A percentile compares a stretch with the other conserved stretches of the same genome.
phyloP scores from a whole-genome alignment of 2,329 filamentous ascomycete species.

The Lachnellula arida region DNA sequence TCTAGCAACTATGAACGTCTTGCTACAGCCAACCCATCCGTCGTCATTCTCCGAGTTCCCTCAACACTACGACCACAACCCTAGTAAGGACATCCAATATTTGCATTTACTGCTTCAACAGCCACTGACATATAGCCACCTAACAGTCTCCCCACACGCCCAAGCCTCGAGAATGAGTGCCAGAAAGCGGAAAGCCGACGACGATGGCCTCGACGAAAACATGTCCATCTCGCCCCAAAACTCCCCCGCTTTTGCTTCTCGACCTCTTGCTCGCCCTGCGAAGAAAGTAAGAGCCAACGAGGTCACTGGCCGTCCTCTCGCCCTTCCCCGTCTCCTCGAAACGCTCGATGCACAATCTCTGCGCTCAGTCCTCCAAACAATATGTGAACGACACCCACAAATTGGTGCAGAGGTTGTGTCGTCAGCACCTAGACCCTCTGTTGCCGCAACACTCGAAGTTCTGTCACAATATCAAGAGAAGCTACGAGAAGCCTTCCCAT shows the following conservation, averaged over 20 bases:
- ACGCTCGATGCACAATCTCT: slow-evolving; percentile 84
- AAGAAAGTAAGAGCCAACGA: slow-evolving; percentile 64
- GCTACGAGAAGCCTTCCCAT: slow-evolving; percentile 76
- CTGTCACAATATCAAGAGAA: slow-evolving; percentile 75
- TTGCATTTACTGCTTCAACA: neutral
- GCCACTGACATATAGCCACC: slow-evolving; percentile 12
- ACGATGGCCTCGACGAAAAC: slow-evolving; percentile 70
- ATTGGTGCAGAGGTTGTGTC: slow-evolving; percentile 80
- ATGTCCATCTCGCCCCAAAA: slow-evolving; percentile 86
- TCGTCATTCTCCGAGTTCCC: slow-evolving; percentile 55
- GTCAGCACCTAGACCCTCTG: slow-evolving; percentile 81
- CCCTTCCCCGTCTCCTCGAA: slow-evolving; percentile 78
- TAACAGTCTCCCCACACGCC: slow-evolving; percentile 43
- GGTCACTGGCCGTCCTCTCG: slow-evolving; percentile 59
- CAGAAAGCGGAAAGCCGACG: slow-evolving; percentile 83
- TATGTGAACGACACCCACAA: slow-evolving; percentile 85
- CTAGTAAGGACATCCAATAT: neutral
- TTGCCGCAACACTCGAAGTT: slow-evolving; percentile 73
- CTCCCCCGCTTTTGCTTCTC: slow-evolving; percentile 67
- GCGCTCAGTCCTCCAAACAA: slow-evolving; percentile 78
- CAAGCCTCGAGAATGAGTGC: slow-evolving; percentile 42
- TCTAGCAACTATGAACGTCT: slow-evolving; percentile 52
- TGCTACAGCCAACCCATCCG: slow-evolving; percentile 54
- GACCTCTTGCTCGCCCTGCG: slow-evolving; percentile 61
- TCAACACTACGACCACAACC: slow-evolving; percentile 47